Evolutionary conservation across 2,329 filamentous ascomycete species (phyloP), one percentile per base, ranked within the genome.

Genomic region (Fusarium vanettenii): DNA sequence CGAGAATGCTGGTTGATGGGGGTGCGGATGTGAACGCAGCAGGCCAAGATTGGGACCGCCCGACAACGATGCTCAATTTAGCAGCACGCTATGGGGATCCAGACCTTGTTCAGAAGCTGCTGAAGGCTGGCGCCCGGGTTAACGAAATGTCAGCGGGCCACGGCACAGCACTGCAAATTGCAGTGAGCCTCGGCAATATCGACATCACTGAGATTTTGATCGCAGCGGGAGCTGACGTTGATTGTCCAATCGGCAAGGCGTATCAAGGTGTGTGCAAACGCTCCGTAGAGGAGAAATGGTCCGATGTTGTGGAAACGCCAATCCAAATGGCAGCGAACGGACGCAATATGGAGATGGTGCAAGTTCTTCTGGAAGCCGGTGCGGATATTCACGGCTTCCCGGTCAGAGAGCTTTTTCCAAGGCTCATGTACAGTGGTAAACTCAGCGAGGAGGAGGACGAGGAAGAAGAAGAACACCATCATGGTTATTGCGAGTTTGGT

Each of bases 401-500:
- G 8, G 18, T 8, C 37, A 31, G 48, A 29, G 27, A 52, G 25
- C 4, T 16, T 27, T 27, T 29, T n/a, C 48, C 13, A 7, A 13
- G 48, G 25, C 48, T 52, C 13, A 27, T 18, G 7, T 52, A 8
- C 18, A 39, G 37, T 11, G 37, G 18, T 39, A 10, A 39, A 39
- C 37, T n/a, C 5, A 39, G 37, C 37, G 16, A 39, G 18, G 4
- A n/a, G 18, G 48, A 52, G 14, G 25, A 52, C 7, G 0, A 9
- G 9, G 14, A 29, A 9, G 6, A 29, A n/a, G 14, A 52, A 29
- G 48, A 52, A n/a, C 48, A 31, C 48, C 0, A 4, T 9, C 5
- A 1, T 4, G 10, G 11, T 18, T 2, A 29, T 16, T 2, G 3
- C 11, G 7, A 6, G 3, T 1, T 6, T n/a, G 1, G 1, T 10